Percentiles rank a stretch among this genome's conserved stretches.
Evolutionary conservation across 1,139 yeast species (phyloP).

Genomic region (Pichia inconspicua): DNA sequence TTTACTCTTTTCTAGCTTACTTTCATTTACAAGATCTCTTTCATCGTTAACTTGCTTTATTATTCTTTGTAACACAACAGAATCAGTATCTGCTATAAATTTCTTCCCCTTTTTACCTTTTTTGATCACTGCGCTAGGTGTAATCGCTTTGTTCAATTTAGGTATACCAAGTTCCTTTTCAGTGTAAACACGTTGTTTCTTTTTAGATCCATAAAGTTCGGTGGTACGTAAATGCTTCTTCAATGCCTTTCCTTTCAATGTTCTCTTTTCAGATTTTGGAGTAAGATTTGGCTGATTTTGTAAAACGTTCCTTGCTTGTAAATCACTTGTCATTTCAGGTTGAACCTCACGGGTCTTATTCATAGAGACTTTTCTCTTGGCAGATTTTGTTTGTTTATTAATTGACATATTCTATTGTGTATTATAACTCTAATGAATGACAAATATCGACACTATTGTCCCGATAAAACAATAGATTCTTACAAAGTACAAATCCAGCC

Average conservation of each 20-base stretch:
- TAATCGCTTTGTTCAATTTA: constrained; percentile 67
- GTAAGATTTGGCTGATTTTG: constrained; percentile 56
- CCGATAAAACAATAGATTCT: background rate
- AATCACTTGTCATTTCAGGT: constrained; percentile 59
- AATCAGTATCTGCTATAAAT: constrained; percentile 68
- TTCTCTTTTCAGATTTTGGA: constrained; percentile 45
- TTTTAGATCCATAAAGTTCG: constrained; percentile 62
- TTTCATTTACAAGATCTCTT: constrained; percentile 74
- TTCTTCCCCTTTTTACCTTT: constrained; percentile 91
- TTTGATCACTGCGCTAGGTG: constrained; percentile 68
- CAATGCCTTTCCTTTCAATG: constrained; percentile 41
- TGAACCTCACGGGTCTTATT: constrained; percentile 51
- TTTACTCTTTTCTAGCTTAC: constrained; percentile 82
- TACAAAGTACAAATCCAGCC: background rate
- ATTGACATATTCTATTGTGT: constrained; percentile 18
- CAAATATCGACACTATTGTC: background rate
- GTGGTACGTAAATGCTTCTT: constrained; percentile 60
- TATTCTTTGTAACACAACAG: constrained; percentile 56
- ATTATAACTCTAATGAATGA: background rate
- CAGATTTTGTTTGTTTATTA: constrained; percentile 48
- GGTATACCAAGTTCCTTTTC: constrained; percentile 80
- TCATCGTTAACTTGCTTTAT: constrained; percentile 77
- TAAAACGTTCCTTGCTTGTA: constrained; percentile 57
- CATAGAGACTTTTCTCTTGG: constrained; percentile 46
- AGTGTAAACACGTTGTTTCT: constrained; percentile 53